These are phyloP conservation scores for Volvox africanus DNA, from an alignment of 139 green algal genomes.

Conservation along the genomic window DNA sequence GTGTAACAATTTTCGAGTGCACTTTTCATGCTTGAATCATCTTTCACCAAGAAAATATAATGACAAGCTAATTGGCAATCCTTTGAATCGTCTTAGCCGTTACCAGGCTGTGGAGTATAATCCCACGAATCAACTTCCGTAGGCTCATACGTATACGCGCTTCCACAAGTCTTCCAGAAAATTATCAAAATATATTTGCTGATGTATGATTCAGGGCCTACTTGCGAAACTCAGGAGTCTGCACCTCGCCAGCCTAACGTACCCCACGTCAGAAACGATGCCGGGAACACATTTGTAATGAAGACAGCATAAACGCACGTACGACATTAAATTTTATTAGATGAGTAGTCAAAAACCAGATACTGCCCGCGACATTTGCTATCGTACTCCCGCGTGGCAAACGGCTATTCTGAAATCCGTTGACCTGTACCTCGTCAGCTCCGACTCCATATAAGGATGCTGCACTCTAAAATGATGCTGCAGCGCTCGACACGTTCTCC, in stretches of 20 bases:
- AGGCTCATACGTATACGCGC: too few relatives aligned
- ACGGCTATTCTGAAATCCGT: neutral
- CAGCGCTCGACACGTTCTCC: neutral
- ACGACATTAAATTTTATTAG: neutral
- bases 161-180: too few relatives aligned
- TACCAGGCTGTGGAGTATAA: too few relatives aligned
- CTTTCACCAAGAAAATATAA: too few relatives aligned
- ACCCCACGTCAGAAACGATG: neutral
- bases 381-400: neutral
- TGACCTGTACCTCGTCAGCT: constrained; percentile 7
- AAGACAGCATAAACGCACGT: neutral
- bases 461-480: neutral
- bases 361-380: neutral
- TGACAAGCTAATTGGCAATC: too few relatives aligned
- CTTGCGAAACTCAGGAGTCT: neutral
- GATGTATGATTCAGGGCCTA: neutral
- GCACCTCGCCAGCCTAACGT: neutral
- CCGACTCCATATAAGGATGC: neutral
- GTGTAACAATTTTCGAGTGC: too few relatives aligned
- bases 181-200: neutral
- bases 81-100: too few relatives aligned
- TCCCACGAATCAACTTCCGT: too few relatives aligned
- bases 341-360: neutral
- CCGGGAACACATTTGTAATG: neutral
- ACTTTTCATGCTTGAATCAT: too few relatives aligned